Evolutionary conservation across 2,329 filamentous ascomycete genomes (phyloP), one percentile per base, ranked within the genome.

Genomic region (Paraconiothyrium brasiliense): DNA sequence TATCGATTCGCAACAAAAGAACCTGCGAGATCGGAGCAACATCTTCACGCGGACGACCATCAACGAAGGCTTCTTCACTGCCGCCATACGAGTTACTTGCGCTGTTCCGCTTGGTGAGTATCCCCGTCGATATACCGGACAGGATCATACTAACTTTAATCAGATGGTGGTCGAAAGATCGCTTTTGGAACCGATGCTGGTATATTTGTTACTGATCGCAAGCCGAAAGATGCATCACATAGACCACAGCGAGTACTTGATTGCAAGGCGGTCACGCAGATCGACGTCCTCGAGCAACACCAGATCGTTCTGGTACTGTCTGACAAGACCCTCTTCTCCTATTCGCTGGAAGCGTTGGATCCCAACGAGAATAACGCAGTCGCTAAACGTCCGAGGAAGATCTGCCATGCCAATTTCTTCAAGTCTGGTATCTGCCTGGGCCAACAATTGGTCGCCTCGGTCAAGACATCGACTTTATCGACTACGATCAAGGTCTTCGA

Each of bases 401-500:
- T 99, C 66, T 97, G 92, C 71, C 94, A 97, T 80, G 96, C 94
- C 79, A 97, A 94, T 79, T 99, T 98, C 83, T 99, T 99, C 88
- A 97, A 96, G 81, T 92, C 93, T 20, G 95, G 95, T 43, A 96
- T 97, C 72, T 98, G 95, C 76, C 86, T 97, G 62, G 94, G 95
- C 37, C 88, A 95, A 64, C 95, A 98, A 76, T 85, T 99, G 57
- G 95, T 99, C 34, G 98, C 94, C 81, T 96, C 93, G 70, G 95
- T 98, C 73, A 98, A 97, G 83, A 97, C 93, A 44, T 94, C 92
- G 20, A 92, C 94, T 3, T 84, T 98, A 35, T 97, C 93, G 56
- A 97, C 93, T 14, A 98, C 94, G 1, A 97, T 99, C 84, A 98
- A 98, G 81, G 95, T 98, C n/a, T 98, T 93, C 80, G 94, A 99